Base-by-base conservation (phyloP, 441 rosid species). In the Eruca vesicaria region DNA sequence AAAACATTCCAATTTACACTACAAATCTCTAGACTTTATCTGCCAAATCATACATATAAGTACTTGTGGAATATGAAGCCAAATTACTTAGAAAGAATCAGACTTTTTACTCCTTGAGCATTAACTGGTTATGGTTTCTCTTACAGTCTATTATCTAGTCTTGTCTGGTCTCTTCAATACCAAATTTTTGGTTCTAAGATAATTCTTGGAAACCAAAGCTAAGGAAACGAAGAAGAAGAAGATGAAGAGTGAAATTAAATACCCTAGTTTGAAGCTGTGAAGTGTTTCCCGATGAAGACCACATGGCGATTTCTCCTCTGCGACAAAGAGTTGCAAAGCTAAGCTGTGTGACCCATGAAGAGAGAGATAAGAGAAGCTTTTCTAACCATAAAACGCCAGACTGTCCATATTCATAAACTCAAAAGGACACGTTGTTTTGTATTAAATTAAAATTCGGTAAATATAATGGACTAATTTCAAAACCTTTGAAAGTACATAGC, bases 261-360 rank as follows among this genome's bases (percentile, higher is more conserved):
- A 89, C 92, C 94, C 84, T 89, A 63, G 71, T 78, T 32, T 82
- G 78, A 75, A 87, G 73, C 72, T 81, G 88, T 33, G 94, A 82
- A 64, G 88, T 56, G 71, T 83, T 80, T 35, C 74, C 68, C 60
- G 79, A 72, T 9, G 80, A 82, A 38, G 82, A 69, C 89, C 88
- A 85, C 97, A 91, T 89, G 55, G 63, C 77, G 69, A 59, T 28
- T 66, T 26, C 21, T 57, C 77, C 62, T 55, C 38, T 23, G 66
- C 65, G 18, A 4, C 29, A 14, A n/a, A 45, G 64, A 71, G 69
- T 23, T 28, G 28, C 20, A 32, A 69, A 38, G 79, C 64, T 36
- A 36, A 61, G 69, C 79, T 38, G 23, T 33, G 7, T 58, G 63
- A 57, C n/a, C 62, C 32, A 58, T 58, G 41, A 60, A 56, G 59